A percentile compares a stretch with the other conserved stretches of the same genome.
These are phyloP conservation scores for Plasmodium malariae DNA, from an alignment of 169 alveolate species.

Conservation along the genomic window DNA sequence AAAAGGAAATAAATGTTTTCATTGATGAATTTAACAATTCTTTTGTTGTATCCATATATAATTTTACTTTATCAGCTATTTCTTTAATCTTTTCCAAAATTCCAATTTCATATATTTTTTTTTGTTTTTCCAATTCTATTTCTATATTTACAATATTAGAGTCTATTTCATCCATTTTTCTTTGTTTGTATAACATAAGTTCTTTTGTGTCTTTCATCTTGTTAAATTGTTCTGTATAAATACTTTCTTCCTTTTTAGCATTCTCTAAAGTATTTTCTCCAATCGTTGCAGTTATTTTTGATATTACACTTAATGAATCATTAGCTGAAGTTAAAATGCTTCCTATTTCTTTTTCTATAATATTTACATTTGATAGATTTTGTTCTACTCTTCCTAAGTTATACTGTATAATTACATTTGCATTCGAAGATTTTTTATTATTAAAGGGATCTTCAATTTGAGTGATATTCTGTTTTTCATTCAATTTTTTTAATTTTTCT, in stretches of 20 bases:
- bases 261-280: background rate
- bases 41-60: constrained; percentile 5
- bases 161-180: background rate
- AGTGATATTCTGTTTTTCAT: background rate
- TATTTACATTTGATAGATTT: background rate
- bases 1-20: background rate
- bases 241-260: background rate
- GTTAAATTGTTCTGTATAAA: background rate
- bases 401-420: constrained; percentile 5
- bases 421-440: background rate
- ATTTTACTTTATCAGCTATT: background rate
- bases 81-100: constrained; percentile 16
- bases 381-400: constrained; percentile 7
- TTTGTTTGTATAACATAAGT: too few relatives aligned
- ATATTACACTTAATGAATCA: background rate
- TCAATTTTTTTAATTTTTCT: background rate
- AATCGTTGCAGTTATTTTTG: background rate
- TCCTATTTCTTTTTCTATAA: constrained; percentile 1
- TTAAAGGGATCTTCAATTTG: background rate
- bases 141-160: constrained; percentile 1
- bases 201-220: background rate
- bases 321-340: background rate
- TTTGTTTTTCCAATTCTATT: background rate
- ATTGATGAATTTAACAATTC: constrained; percentile 8
- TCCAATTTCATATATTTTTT: constrained; percentile 35